Evolutionary conservation across 164 flowering plant species (phyloP).

Genomic region (Vitis rupestris): DNA sequence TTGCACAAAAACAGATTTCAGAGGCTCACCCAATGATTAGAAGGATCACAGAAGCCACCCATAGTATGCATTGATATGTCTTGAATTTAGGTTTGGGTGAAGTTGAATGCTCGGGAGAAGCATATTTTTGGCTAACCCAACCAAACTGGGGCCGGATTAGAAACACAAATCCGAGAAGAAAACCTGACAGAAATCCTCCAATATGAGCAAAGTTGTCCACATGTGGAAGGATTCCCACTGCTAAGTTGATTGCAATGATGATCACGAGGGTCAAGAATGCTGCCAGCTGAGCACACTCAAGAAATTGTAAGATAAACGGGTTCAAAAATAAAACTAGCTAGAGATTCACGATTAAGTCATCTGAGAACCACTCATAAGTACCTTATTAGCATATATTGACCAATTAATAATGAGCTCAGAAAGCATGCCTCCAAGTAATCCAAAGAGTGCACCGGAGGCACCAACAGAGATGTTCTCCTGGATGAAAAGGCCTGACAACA

Average conservation of each 20-base stretch:
- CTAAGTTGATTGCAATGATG: constrained; percentile 69
- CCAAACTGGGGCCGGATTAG: constrained; percentile 91
- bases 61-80: constrained; percentile 71
- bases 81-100: constrained; percentile 55
- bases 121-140: constrained; percentile 68
- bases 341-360: not conserved
- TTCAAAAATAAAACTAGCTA: not conserved
- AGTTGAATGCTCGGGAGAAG: constrained; percentile 31
- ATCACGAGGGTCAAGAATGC: constrained; percentile 71
- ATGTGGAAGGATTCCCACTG: constrained; percentile 85
- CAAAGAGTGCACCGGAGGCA: constrained; percentile 80
- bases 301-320: not conserved
- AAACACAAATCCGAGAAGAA: constrained; percentile 89
- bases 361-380: constrained; percentile 4
- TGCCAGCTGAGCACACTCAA: constrained; percentile 44
- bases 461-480: constrained; percentile 65
- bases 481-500: constrained; percentile 54
- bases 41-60: constrained; percentile 63
- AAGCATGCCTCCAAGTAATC: constrained; percentile 71
- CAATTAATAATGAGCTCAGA: constrained; percentile 74
- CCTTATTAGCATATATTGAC: constrained; percentile 64
- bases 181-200: constrained; percentile 90
- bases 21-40: constrained; percentile 68
- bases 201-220: constrained; percentile 97
- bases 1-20: not conserved